phyloP scores from a whole-genome alignment of 2,329 filamentous ascomycete species.

The Grosmannia huntii region DNA sequence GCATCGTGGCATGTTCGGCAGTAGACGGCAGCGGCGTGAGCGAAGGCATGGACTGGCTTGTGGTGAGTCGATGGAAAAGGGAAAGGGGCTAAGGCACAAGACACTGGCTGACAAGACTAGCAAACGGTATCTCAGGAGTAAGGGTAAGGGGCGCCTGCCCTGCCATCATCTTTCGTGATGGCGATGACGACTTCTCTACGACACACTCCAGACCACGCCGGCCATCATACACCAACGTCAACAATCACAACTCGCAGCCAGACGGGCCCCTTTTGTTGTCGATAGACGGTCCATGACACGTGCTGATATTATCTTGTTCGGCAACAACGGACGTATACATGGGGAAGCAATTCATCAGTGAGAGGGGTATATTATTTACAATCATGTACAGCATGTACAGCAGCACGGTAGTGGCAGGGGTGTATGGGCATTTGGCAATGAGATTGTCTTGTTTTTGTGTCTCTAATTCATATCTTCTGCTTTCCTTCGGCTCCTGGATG shows the following conservation, averaged over 20 bases:
- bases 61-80: constrained; percentile 41
- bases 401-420: neutral
- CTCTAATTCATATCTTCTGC: neutral
- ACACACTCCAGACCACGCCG: neutral
- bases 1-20: constrained; percentile 93
- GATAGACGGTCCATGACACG: neutral
- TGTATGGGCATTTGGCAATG: neutral
- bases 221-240: neutral
- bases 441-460: neutral
- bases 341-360: neutral
- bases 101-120: constrained; percentile 11
- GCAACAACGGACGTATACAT: neutral
- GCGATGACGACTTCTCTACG: neutral
- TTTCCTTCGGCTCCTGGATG: neutral
- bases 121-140: constrained; percentile 30
- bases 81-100: too few species aligned
- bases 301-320: neutral
- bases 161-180: neutral
- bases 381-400: neutral
- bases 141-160: neutral
- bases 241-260: neutral
- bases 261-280: neutral
- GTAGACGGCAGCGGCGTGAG: constrained; percentile 90
- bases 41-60: constrained; percentile 98
- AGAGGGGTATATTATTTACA: neutral